Conservation (phyloP, 1,284 basidiomycete species). For the Cryptococcus wingfieldii region DNA sequence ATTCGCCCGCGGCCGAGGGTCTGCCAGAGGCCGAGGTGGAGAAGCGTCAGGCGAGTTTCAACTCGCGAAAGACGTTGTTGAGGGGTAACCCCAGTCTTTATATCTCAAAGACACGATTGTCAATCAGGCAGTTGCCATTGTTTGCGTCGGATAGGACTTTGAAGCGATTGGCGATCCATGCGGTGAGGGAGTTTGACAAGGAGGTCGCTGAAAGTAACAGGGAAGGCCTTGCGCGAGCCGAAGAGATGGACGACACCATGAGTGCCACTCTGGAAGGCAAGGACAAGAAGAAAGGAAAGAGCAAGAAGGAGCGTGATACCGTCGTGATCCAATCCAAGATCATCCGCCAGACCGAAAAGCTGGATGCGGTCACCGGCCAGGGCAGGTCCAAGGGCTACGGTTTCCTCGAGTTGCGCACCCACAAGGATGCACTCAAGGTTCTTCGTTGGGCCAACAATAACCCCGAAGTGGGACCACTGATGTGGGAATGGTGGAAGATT, state of each 20-base stretch:
- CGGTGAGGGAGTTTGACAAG: slow-evolving; percentile 69
- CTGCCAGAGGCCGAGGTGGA: slow-evolving; percentile 72
- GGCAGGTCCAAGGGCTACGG: slow-evolving; percentile 91
- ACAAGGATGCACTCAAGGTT: slow-evolving; percentile 84
- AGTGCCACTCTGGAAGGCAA: slow-evolving; percentile 44
- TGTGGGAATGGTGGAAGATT: slow-evolving; percentile 76
- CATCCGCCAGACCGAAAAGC: slow-evolving; percentile 70
- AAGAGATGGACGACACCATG: slow-evolving; percentile 56
- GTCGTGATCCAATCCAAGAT: slow-evolving; percentile 79
- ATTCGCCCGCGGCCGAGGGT: slow-evolving; percentile 67
- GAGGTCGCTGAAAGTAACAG: slow-evolving; percentile 69
- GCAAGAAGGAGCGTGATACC: slow-evolving; percentile 55
- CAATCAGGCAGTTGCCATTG: slow-evolving; percentile 84
- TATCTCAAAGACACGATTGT: slow-evolving; percentile 89
- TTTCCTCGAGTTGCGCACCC: slow-evolving; percentile 84
- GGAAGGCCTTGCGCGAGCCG: slow-evolving; percentile 64
- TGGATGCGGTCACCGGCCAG: slow-evolving; percentile 80
- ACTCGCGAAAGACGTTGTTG: slow-evolving; percentile 70
- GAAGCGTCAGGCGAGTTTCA: slow-evolving; percentile 75
- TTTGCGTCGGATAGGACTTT: slow-evolving; percentile 85
- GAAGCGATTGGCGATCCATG: slow-evolving; percentile 80
- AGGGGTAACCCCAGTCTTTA: slow-evolving; percentile 89
- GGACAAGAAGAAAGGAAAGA: slow-evolving; percentile 43
- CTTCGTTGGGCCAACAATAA: slow-evolving; percentile 94
- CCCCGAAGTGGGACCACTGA: slow-evolving; percentile 58